Percentiles rank a stretch among this genome's conserved stretches.
phyloP scores from a whole-genome alignment of 108 stramenopile species.

The Nitzschia putrida region DNA sequence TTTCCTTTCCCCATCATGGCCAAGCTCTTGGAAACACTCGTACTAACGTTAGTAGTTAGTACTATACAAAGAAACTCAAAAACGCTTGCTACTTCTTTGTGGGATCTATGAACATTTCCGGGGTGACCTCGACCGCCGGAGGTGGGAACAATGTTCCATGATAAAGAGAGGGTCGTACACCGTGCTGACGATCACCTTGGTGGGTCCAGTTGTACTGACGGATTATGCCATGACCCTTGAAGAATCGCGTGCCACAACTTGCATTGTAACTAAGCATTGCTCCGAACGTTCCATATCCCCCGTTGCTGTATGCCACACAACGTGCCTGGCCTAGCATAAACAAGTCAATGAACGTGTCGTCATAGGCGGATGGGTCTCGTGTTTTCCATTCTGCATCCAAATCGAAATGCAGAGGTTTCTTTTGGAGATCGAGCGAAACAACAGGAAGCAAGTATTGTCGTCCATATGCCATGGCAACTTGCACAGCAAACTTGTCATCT shows the following conservation, averaged over 20 bases:
- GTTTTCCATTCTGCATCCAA: constrained; percentile 32
- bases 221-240: not conserved
- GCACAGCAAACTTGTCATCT: constrained; percentile 29
- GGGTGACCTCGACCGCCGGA: no score
- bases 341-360: constrained; percentile 43
- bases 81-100: no score
- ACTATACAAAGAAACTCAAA: no score
- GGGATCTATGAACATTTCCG: no score
- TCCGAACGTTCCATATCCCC: constrained; percentile 45
- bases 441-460: constrained; percentile 7
- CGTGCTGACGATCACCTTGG: no score
- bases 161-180: no score
- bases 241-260: constrained; percentile 27
- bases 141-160: no score
- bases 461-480: constrained; percentile 22
- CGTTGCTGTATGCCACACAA: constrained; percentile 38
- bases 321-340: constrained; percentile 36
- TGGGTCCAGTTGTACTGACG: no score
- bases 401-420: constrained; percentile 45
- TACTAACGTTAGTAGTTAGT: no score
- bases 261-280: constrained; percentile 35
- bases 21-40: no score
- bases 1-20: no score
- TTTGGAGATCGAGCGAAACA: not conserved
- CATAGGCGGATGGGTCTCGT: constrained; percentile 30